Evolutionary conservation across 164 flowering plant genomes (phyloP), one percentile per base, ranked within the genome.

Genomic region (Liriodendron chinense): DNA sequence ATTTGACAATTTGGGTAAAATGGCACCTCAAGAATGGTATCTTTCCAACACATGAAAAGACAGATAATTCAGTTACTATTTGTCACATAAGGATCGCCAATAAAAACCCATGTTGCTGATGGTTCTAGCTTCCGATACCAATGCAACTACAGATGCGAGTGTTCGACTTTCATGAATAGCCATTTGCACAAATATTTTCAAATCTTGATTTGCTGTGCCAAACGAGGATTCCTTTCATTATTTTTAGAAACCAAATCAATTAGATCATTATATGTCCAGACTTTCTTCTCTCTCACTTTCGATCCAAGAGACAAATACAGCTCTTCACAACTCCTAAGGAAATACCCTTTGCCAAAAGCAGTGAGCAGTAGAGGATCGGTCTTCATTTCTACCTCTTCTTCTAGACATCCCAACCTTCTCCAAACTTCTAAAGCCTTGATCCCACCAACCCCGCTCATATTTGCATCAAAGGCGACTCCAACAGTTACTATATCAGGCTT

Each of bases 321-420:
- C 43, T 83, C 83, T 70, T 89, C 92, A 74, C 85, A 85, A 71
- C 75, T 77, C 73, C 62, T 72, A 23, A 88, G 82, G 70, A 88
- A 88, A 71, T 61, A 67, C 16, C 94, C 92, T 77, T 90, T 90
- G 1, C 91, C 90, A 79, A 89, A 88, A 65, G 91, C 88, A 71
- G 80, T 16, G 7, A 86, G 83, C 81, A 89, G 89, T 68, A 90
- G 76, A 72, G 89, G 79, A 82, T 90, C 92, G 22, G 94, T 90
- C 61, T 85, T 81, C 85, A 90, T 77, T 75, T 86, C 85, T 61
- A 80, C 90, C 25, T 66, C 63, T 75, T 76, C 75, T n/a, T 76
- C 59, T 56, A 90, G 79, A 68, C 84, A 72, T 5, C 89, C 89
- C 65, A 71, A 78, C 73, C 72, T 81, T 77, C 79, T 81, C 94